Evolutionary conservation across 164 flowering plant species (phyloP).

Genomic region (Vitis rotundifolia): DNA sequence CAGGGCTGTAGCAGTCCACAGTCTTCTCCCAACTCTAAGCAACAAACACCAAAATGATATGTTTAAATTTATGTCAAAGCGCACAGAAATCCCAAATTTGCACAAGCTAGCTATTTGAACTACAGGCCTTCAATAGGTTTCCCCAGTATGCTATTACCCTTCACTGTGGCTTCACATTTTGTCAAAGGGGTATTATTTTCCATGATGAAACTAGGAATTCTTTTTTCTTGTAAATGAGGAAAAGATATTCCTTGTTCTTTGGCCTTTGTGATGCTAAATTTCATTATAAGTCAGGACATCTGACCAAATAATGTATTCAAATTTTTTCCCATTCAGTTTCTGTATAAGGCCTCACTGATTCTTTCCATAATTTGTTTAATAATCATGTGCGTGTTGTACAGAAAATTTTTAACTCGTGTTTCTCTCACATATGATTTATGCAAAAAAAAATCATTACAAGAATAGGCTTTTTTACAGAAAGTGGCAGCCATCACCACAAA

Average conservation of each 20-base stretch:
- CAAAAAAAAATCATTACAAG: background rate
- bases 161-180: too few relatives aligned
- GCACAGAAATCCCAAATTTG: background rate
- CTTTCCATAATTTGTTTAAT: background rate
- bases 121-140: background rate
- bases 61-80: background rate
- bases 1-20: constrained; percentile 63
- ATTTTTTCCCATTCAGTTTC: background rate
- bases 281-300: background rate
- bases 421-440: too few relatives aligned
- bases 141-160: constrained; percentile 1
- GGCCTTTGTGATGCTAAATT: too few relatives aligned
- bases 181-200: too few relatives aligned
- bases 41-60: background rate
- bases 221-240: background rate
- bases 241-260: background rate
- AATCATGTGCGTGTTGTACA: background rate
- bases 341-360: too few relatives aligned
- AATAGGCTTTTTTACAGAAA: background rate
- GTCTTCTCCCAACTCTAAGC: constrained; percentile 64
- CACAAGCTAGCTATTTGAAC: background rate
- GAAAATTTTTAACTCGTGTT: too few relatives aligned
- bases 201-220: background rate
- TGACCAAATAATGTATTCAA: background rate
- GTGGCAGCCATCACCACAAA: background rate